Evolutionary conservation across 208 protist genomes (phyloP), one percentile per base, ranked within the genome.

Genomic region (Trypanosoma vivax): DNA sequence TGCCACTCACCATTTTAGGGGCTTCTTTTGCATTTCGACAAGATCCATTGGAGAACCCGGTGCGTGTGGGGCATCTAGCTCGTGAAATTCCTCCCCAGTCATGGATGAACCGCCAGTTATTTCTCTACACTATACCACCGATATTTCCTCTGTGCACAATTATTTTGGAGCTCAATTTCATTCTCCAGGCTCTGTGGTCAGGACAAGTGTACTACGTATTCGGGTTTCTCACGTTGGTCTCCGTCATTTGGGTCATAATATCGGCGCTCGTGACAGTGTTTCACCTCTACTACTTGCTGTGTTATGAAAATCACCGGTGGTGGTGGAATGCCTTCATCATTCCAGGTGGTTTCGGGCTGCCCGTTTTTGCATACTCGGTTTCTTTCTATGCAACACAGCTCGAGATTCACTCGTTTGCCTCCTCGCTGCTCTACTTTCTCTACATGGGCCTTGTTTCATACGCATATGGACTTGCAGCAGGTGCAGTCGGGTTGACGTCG

Each of bases 121-220:
- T 84, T 70, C 39, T 90, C 37, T 75, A 57, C 43, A 10, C 60
- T 16, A 55, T 92, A 30, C 73, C 79, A 13, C 68, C 86, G 21
- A 60, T 98, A 18, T 86, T 99, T 27, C 98, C 98, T 27, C 97
- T 99, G 48, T 89, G 91, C 33, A 90, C 96, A 11, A 82, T 97
- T 10, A 94, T 99, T n/a, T 91, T 99, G 51, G 97, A 99, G 88
- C 70, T 99, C 6, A 96, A 97, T 70, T 99, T 99, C 77, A 95
- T 99, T 52, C 70, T 99, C 50, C 90, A 92, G 27, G 90, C 90
- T 7, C 48, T 99, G 2, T 96, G 90, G 88, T 67, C 70, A 16
- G 87, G 98, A 16, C 79, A 90, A 72, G 91, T 98, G 46, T 99
- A 99, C 82, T 99, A 99, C 85, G 92, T 99, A 30, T 99, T 99